These are phyloP conservation scores for Eucalyptus marginata DNA, from an alignment of 345 rosid genomes.

Conservation along the genomic window DNA sequence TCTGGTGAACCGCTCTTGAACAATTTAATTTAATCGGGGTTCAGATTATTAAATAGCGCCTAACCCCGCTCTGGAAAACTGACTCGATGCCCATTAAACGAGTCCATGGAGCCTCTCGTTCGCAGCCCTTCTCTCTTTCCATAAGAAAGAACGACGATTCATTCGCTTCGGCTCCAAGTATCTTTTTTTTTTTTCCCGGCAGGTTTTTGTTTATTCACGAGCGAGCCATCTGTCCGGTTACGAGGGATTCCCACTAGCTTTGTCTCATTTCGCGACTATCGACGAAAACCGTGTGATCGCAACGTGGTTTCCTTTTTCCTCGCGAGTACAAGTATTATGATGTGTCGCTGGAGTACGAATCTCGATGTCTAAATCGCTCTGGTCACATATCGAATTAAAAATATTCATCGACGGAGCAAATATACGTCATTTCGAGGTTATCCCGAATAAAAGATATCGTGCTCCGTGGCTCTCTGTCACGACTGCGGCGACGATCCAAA, in stretches of 20 bases:
- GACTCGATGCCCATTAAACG: background rate
- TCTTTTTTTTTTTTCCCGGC: background rate
- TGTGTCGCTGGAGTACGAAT: background rate
- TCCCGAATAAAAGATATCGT: background rate
- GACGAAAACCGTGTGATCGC: background rate
- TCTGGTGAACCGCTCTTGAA: background rate
- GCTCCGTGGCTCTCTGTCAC: too few species aligned
- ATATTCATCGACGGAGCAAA: background rate
- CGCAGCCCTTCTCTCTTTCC: background rate
- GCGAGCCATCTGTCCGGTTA: background rate
- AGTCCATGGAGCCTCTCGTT: background rate
- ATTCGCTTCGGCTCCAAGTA: background rate
- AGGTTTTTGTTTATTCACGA: background rate
- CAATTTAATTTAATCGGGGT: background rate
- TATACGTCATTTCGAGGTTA: background rate
- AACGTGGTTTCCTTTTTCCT: background rate
- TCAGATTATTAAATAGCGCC: background rate
- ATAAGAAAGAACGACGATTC: background rate
- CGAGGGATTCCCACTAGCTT: background rate
- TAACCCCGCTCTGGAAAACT: background rate
- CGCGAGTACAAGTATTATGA: background rate
- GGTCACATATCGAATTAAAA: background rate
- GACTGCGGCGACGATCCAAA: background rate
- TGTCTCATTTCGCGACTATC: background rate
- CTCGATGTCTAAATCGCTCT: background rate